A percentile compares a stretch with the other conserved stretches of the same genome.
Evolutionary conservation across 805 yeast genomes (phyloP).

Genomic region (Debaryomyces castellii): DNA sequence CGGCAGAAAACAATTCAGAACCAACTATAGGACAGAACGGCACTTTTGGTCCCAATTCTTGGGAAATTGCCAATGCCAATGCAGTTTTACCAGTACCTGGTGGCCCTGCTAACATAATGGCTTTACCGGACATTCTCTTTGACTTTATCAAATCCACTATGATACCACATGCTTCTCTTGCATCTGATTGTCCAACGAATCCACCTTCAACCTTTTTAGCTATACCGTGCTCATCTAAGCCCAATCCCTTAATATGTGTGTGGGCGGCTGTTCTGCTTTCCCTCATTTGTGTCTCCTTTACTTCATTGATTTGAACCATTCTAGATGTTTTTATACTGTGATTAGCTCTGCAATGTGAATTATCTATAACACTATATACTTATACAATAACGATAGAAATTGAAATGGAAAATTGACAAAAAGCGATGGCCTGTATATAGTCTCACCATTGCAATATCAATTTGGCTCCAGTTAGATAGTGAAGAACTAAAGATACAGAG

Average conservation of each 20-base stretch:
- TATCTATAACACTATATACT: not conserved
- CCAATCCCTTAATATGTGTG: conserved; percentile 94
- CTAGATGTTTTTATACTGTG: not conserved
- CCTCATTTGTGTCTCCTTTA: conserved; percentile 53
- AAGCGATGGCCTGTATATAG: conserved; percentile 1
- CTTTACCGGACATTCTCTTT: conserved; percentile 92
- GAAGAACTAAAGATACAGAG: too few relatives aligned
- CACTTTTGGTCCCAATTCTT: conserved; percentile 93
- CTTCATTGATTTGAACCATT: conserved; percentile 81
- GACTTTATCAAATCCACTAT: conserved; percentile 90
- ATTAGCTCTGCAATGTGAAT: not conserved
- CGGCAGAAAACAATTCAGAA: conserved; percentile 90
- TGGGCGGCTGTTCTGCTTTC: conserved; percentile 89
- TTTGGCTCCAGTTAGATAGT: too few relatives aligned
- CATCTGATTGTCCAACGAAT: conserved; percentile 72
- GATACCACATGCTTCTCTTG: conserved; percentile 92
- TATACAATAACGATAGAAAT: not conserved
- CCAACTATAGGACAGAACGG: conserved; percentile 98
- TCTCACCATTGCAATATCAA: too few relatives aligned
- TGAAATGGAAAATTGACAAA: conserved; percentile 1
- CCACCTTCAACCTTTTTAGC: conserved; percentile 90
- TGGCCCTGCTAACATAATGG: conserved; percentile 93
- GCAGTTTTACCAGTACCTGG: conserved; percentile 99
- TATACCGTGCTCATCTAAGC: conserved; percentile 83
- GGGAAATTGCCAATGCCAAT: conserved; percentile 91